Base-by-base conservation (phyloP, 2,329 filamentous ascomycete genomes). In the Venturia effusa region DNA sequence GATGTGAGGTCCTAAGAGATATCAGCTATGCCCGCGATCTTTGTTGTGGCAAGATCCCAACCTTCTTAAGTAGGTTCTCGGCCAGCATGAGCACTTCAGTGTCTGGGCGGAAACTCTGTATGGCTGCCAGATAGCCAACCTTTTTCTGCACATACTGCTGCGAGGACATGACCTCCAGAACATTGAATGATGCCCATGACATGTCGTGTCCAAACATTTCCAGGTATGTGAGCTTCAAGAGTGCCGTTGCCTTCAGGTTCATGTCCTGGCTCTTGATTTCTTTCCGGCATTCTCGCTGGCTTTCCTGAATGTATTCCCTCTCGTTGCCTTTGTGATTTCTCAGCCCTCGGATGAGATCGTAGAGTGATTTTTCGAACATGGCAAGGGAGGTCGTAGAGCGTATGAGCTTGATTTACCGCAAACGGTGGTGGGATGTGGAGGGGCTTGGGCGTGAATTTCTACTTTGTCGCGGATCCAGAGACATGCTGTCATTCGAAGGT, bases 121-220 rank as follows among this genome's bases (percentile, higher is more conserved):
- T 92, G 10, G 94, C 94, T 17, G 89, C 93, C 24, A 99, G 81
- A 74, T 99, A 99, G 65, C 93, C 94, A 55, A 97, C 91, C 68
- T 93, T 84, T 78, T 99, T 99, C 76, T 97, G 93, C 69, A 92
- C 84, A 75, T 96, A 96, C 74, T 97, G 97, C 59, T 88, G 82
- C 45, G 91, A 96, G 43, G 92, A 96, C 94, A 99, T 99, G 77
- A 99, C 94, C 78, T 99, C 94, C 59, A 99, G 87, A 62, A 97
- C 93, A 74, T 99, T 90, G 78, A 99, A 99, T 15, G 92, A 92
- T 4, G 94, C 94, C 94, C 94, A 99, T 3, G 93, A 97, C 94
- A 99, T 99, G 77, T 97, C 94, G 74, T 97, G 90, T 17, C 94
- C 94, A 69, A 97, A 92, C 94, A 99, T 99, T 75, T 99, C 94